These are phyloP conservation scores for Blepharisma stoltei DNA, from an alignment of 73 alveolate species.

Conservation along the genomic window DNA sequence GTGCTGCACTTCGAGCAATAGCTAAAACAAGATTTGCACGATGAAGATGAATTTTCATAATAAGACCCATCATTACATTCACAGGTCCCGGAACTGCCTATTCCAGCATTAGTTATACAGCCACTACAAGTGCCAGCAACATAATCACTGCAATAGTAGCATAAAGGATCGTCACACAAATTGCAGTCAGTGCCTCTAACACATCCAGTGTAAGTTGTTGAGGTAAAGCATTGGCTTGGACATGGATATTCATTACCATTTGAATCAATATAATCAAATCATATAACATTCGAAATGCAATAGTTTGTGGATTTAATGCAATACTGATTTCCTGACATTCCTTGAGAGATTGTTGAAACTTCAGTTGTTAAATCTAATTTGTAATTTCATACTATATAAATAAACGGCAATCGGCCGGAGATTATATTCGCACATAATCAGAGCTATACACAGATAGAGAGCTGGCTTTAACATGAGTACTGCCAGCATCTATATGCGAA, in stretches of 20 bases:
- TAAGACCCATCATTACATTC: constrained; percentile 2
- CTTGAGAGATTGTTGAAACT: not conserved
- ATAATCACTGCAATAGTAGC: not conserved
- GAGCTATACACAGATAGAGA: too few species aligned
- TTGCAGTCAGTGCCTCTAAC: constrained; percentile 23
- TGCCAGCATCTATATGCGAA: too few species aligned
- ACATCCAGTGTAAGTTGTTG: not conserved
- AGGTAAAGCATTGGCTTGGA: not conserved
- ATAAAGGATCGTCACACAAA: not conserved
- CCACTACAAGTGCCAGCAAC: not conserved
- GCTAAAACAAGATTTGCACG: not conserved
- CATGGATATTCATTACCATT: not conserved
- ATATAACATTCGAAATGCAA: not conserved
- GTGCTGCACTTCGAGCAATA: not conserved
- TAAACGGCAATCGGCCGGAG: too few species aligned
- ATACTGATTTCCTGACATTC: not conserved
- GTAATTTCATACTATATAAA: not conserved
- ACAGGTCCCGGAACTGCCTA: not conserved
- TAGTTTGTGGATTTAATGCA: not conserved
- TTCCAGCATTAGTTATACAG: constrained; percentile 12
- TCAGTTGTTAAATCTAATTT: not conserved
- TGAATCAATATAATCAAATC: not conserved
- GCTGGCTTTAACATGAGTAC: too few species aligned
- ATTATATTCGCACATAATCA: too few species aligned
- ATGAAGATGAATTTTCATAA: not conserved